phyloP scores from a whole-genome alignment of 2,329 filamentous ascomycete species.

The Westerdykella ornata region DNA sequence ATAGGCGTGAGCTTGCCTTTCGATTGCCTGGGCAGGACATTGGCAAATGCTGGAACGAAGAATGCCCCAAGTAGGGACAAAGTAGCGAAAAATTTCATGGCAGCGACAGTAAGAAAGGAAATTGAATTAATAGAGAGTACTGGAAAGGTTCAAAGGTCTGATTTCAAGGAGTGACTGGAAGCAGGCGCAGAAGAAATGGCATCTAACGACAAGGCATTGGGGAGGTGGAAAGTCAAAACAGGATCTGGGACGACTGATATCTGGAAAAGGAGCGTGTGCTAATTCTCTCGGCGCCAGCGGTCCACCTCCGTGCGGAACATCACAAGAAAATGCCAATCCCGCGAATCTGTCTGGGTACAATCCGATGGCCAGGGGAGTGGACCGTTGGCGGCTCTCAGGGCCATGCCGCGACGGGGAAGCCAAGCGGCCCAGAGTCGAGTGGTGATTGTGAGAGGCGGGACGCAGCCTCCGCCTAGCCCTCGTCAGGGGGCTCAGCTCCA shows the following conservation, averaged over 20 bases:
- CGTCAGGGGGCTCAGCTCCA: slow-evolving; percentile 22
- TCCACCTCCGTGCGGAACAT: slow-evolving; percentile 21
- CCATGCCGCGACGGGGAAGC: slow-evolving; percentile 23
- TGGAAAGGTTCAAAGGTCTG: slow-evolving; percentile 14
- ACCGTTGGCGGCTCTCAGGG: slow-evolving; percentile 23
- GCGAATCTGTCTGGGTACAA: slow-evolving; percentile 24
- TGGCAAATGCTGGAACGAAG: slow-evolving; percentile 22
- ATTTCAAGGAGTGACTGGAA: slow-evolving; percentile 35
- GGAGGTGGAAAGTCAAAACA: slow-evolving; percentile 8
- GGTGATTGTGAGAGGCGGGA: slow-evolving; percentile 21
- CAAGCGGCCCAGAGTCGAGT: slow-evolving; percentile 24
- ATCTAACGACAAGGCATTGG: slow-evolving; percentile 24
- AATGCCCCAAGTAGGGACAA: slow-evolving; percentile 23
- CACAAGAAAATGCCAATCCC: slow-evolving; percentile 33
- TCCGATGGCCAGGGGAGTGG: slow-evolving; percentile 24
- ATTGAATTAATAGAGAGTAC: slow-evolving; percentile 20
- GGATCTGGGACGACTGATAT: slow-evolving; percentile 21
- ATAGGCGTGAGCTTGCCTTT: slow-evolving; percentile 46
- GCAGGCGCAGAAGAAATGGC: slow-evolving; percentile 13
- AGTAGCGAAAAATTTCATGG: slow-evolving; percentile 29
- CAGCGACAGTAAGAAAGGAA: slow-evolving; percentile 11
- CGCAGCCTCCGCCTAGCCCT: slow-evolving; percentile 26
- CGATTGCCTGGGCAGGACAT: slow-evolving; percentile 18
- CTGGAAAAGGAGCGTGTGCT: slow-evolving; percentile 22
- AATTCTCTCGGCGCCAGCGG: slow-evolving; percentile 23